A percentile compares a stretch with the other conserved stretches of the same genome.
Conservation (phyloP, 208 protist species). For the Leishmania turanica region DNA sequence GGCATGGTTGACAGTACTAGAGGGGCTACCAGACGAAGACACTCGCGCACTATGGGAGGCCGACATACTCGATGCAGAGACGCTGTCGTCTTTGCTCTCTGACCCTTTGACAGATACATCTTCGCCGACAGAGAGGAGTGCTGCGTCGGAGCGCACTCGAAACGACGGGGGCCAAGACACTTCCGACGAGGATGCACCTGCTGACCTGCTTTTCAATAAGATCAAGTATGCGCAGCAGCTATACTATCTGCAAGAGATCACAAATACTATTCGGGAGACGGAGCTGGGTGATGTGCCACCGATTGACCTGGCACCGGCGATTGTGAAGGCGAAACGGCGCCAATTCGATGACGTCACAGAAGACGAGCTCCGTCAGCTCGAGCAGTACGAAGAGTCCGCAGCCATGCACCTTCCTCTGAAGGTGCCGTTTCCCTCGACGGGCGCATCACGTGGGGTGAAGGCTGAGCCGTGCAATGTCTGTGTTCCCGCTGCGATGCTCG, state of each 20-base stretch:
- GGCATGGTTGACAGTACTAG: conserved; percentile 66
- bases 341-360: conserved; percentile 59
- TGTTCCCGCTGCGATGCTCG: conserved; percentile 38
- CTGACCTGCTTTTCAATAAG: conserved; percentile 33
- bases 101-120: background rate
- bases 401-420: conserved; percentile 12
- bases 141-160: background rate
- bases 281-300: conserved; percentile 35
- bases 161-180: background rate
- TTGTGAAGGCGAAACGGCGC: conserved; percentile 53
- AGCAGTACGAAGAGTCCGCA: conserved; percentile 59
- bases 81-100: conserved; percentile 27
- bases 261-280: conserved; percentile 29
- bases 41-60: conserved; percentile 49
- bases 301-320: conserved; percentile 59
- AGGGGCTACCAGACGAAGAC: conserved; percentile 46
- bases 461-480: background rate
- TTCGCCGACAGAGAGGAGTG: background rate
- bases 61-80: conserved; percentile 53
- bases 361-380: conserved; percentile 58
- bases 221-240: conserved; percentile 39
- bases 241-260: conserved; percentile 54
- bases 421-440: background rate
- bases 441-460: background rate
- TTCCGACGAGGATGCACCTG: background rate